Percentiles rank a stretch among this genome's conserved stretches.
These are phyloP conservation scores for Triangularia verruculosa DNA, from an alignment of 2,329 filamentous ascomycete species.

Conservation along the genomic window DNA sequence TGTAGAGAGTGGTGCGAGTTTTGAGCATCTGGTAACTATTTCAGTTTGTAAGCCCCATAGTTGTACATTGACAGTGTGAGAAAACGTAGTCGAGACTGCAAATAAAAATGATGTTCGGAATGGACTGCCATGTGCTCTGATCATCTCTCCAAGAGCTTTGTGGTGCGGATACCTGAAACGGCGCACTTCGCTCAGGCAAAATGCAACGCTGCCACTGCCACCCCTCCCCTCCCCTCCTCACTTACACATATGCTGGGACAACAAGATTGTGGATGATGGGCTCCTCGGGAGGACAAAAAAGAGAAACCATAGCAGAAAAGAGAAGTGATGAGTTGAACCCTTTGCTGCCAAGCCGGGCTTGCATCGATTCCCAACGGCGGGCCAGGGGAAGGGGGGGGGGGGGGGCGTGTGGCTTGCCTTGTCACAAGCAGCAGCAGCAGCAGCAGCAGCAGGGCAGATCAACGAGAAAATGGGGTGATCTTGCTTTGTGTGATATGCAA, in stretches of 20 bases:
- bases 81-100: too few species aligned
- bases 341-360: not conserved
- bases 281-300: too few species aligned
- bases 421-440: not conserved
- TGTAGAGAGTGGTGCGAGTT: too few species aligned
- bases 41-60: too few species aligned
- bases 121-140: not conserved
- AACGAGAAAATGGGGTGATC: not conserved
- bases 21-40: too few species aligned
- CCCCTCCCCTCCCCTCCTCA: too few species aligned
- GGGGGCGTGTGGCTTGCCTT: not conserved
- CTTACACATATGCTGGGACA: not conserved
- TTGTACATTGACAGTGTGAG: too few species aligned
- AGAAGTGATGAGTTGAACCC: not conserved
- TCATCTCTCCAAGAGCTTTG: too few species aligned
- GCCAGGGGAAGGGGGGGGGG: too few species aligned
- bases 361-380: not conserved
- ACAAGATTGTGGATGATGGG: not conserved
- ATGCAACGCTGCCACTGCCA: not conserved
- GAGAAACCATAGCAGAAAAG: not conserved
- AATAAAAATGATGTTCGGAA: not conserved
- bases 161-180: conserved; percentile 10
- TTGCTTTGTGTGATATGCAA: not conserved
- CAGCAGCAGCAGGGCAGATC: too few species aligned
- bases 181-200: conserved; percentile 7